Evolutionary conservation across 1,284 basidiomycete species (phyloP).

Genomic region (Cutaneotrichosporon sp.): DNA sequence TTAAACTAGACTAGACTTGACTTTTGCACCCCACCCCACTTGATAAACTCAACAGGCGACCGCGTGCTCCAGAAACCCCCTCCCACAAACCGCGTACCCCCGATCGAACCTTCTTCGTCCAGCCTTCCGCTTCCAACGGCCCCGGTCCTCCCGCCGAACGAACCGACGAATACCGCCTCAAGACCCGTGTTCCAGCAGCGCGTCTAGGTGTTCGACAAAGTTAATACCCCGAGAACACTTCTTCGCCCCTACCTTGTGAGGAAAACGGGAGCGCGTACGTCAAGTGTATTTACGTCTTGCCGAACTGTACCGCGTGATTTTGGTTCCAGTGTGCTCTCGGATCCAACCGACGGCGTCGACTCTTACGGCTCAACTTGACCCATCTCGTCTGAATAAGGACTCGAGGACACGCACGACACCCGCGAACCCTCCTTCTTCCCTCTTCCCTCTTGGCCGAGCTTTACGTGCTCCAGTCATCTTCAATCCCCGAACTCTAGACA

Average conservation of each 20-base stretch:
- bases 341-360: not conserved
- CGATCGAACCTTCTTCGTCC: not conserved
- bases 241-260: not conserved
- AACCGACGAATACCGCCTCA: not conserved
- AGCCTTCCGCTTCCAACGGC: too few relatives aligned
- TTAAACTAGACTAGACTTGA: too few relatives aligned
- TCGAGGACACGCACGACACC: not conserved
- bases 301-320: not conserved
- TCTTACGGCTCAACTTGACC: too few relatives aligned
- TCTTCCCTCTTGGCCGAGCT: not conserved
- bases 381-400: not conserved
- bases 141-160: not conserved
- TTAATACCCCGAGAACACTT: constrained; percentile 4
- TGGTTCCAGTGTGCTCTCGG: not conserved
- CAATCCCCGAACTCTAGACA: constrained; percentile 1
- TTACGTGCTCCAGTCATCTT: not conserved
- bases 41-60: too few relatives aligned
- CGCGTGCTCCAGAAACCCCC: too few relatives aligned
- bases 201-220: not conserved
- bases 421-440: not conserved
- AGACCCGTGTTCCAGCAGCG: not conserved
- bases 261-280: constrained; percentile 1
- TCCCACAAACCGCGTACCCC: not conserved
- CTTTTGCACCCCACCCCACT: too few relatives aligned
- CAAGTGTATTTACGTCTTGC: not conserved